Evolutionary conservation across 1,284 basidiomycete species (phyloP), one percentile per base, ranked within the genome.

Genomic region (Ceratobasidium sp.): DNA sequence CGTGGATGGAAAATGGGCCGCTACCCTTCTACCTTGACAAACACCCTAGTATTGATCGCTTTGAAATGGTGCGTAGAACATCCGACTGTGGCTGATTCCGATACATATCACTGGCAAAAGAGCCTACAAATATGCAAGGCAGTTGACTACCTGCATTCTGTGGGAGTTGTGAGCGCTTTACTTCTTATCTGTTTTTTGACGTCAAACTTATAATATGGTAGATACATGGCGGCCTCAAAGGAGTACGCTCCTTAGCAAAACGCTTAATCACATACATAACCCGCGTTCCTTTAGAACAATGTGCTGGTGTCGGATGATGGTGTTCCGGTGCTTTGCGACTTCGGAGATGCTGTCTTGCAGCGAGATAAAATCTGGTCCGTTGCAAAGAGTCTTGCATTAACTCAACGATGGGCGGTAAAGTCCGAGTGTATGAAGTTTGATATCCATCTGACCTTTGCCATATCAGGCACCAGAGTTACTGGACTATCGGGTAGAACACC

Each of bases 151-250:
- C 60, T 63, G 6, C 60, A 63, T 33, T 20, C 9, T 13, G n/a
- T 13, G 28, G 13, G n/a, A 6, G 39, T 63, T 39, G 60, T 63
- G 26, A 40, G 60, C n/a, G 40, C 7, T 33, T 15, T 26, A 9
- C 15, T 51, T 51, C 13, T 51, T 51, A 20, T 60, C 12, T 60
- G 20, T 15, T 15, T 51, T 13, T 20, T 60, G 56, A 13, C 12
- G 15, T 60, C 15, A 60, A 26, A 15, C n/a, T 26, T 60, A 23
- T 15, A 60, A 20, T 51, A 15, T 20, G 49, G 20, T n/a, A 56
- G 60, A 33, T 63, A 18, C 60, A 63, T 33, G 60, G 60, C 23
- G 60, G 39, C 26, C 23, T 63, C 28, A 63, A 63, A 63, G 60
- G 60, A 26, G 60, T 63, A n/a, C 28, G 33, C 12, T 33, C 15